Evolutionary conservation across 2,329 filamentous ascomycete genomes (phyloP).

Genomic region (Xylariaceae sp.): DNA sequence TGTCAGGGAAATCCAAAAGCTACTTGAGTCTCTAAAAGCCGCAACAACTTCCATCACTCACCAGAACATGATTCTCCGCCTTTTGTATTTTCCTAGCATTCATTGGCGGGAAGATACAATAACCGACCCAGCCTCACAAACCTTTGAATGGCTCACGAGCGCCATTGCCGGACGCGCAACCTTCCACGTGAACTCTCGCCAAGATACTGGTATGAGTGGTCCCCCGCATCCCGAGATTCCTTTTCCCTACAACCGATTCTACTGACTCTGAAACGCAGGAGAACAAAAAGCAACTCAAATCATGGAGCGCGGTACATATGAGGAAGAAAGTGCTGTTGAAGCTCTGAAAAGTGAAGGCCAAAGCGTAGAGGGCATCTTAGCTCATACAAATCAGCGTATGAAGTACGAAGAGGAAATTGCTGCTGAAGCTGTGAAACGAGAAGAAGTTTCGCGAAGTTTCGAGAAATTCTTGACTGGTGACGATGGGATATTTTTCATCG

Average conservation of each 20-base stretch:
- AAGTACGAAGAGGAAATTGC: not conserved
- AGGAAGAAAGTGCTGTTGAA: too few relatives aligned
- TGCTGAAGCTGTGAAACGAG: not conserved
- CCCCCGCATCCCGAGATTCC: not conserved
- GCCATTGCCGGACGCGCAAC: too few relatives aligned
- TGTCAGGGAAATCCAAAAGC: not conserved
- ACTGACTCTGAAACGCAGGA: too few relatives aligned
- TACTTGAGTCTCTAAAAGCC: not conserved
- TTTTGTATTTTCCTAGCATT: not conserved
- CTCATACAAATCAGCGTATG: not conserved
- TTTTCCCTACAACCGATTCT: too few relatives aligned
- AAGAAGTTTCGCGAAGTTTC: not conserved
- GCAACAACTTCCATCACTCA: not conserved
- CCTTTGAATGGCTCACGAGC: not conserved
- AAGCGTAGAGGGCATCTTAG: not conserved
- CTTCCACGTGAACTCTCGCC: not conserved
- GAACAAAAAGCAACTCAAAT: too few relatives aligned
- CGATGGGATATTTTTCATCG: not conserved
- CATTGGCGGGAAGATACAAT: not conserved
- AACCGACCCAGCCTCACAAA: not conserved
- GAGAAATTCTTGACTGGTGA: not conserved
- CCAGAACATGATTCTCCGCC: not conserved
- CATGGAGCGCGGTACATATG: too few relatives aligned
- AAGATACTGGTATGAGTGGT: not conserved
- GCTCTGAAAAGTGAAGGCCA: not conserved